These are phyloP conservation scores for Wickerhamomyces sydowiorum DNA, from an alignment of 805 yeast genomes.

Conservation along the genomic window DNA sequence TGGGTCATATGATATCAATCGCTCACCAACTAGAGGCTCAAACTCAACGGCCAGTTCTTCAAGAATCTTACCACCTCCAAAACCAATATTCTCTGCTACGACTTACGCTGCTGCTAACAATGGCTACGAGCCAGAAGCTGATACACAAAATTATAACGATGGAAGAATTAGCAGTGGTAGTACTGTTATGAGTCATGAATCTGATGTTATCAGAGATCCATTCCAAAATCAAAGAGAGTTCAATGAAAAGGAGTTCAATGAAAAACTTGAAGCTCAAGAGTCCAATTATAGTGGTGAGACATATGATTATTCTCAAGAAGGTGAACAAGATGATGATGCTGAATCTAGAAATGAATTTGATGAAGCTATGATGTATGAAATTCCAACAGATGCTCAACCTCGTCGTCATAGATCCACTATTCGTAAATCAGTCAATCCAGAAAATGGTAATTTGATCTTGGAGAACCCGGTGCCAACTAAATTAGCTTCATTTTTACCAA, in stretches of 20 bases:
- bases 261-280: conserved; percentile 13
- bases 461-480: conserved; percentile 95
- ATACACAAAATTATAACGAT: conserved; percentile 13
- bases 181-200: conserved; percentile 16
- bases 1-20: conserved; percentile 16
- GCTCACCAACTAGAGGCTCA: conserved; percentile 31
- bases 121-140: conserved; percentile 2
- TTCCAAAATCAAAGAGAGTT: conserved; percentile 21
- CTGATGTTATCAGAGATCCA: background rate
- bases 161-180: conserved; percentile 28
- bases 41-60: conserved; percentile 27
- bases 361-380: conserved; percentile 39
- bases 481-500: conserved; percentile 74
- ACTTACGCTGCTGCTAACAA: conserved; percentile 55
- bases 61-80: conserved; percentile 54
- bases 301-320: conserved; percentile 25
- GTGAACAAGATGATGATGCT: conserved; percentile 7
- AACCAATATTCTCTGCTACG: conserved; percentile 57
- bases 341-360: conserved; percentile 31
- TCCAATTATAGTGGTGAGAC: conserved; percentile 29
- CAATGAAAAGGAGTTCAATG: conserved; percentile 19
- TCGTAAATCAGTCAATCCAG: conserved; percentile 69
- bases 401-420: conserved; percentile 63
- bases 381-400: conserved; percentile 34
- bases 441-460: conserved; percentile 76